Conservation (phyloP, 208 protist species). For the Wallacemonas rigidus region DNA sequence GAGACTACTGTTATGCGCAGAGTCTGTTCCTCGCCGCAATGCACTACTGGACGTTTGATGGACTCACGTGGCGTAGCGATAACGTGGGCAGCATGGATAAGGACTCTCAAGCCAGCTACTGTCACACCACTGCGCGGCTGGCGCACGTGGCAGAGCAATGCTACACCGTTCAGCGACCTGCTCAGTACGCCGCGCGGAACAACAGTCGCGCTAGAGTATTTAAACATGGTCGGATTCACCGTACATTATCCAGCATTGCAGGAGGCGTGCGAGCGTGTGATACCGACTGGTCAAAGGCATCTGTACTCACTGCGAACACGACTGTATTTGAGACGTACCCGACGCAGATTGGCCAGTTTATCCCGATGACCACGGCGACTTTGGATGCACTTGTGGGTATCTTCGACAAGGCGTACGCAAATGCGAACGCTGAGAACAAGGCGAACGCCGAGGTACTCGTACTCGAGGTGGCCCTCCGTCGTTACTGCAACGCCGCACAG, state of each 20-base stretch:
- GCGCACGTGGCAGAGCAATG: constrained; percentile 7
- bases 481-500: constrained; percentile 32
- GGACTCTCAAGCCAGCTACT: neutral
- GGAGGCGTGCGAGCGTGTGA: constrained; percentile 20
- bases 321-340: constrained; percentile 23
- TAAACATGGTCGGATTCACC: neutral
- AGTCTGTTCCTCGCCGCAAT: constrained; percentile 17
- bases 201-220: neutral
- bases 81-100: neutral
- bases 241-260: neutral
- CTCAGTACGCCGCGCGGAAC: neutral
- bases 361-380: constrained; percentile 11
- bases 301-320: constrained; percentile 13
- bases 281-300: constrained; percentile 28
- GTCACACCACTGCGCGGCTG: neutral
- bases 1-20: constrained; percentile 19
- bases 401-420: neutral
- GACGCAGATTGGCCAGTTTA: constrained; percentile 24
- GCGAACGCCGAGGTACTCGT: neutral
- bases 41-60: constrained; percentile 18
- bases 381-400: neutral
- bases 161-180: constrained; percentile 13
- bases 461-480: constrained; percentile 28
- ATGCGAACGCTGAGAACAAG: constrained; percentile 1
- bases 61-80: constrained; percentile 10